Evolutionary conservation across 1,284 basidiomycete genomes (phyloP), one percentile per base, ranked within the genome.

Genomic region (Tremellales sp.): DNA sequence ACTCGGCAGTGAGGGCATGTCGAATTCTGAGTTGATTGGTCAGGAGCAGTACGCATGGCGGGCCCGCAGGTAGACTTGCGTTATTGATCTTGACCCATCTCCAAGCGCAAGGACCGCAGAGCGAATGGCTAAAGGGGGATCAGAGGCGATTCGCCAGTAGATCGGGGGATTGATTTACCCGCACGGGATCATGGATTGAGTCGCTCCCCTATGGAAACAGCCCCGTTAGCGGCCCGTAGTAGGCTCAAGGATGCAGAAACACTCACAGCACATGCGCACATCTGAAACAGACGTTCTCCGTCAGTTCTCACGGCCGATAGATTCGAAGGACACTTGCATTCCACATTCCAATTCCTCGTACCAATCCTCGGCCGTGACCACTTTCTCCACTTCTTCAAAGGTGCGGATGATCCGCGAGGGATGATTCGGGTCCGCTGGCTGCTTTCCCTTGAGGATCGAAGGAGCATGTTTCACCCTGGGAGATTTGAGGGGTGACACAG

Each of bases 341-440:
- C 60, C 57, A 47, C 64, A 66, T 36, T 66, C 64, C 31, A 66
- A 42, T 39, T 66, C 64, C 21, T 64, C 62, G 45, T 64, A 66
- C 58, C 60, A 62, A 33, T 60, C 60, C 36, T 66, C 64, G 16
- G 48, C 45, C 9, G 48, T 50, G 25, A 65, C 50, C 4, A 40
- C 38, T 28, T 50, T 57, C 9, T 54, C 48, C 12, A 60, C 55
- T 48, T 66, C 64, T 31, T 66, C 56, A 39, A 63, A 64, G 2
- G 64, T 63, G n/a, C 57, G 31, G 14, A 64, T 62, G n/a, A 63
- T 43, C 16, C 63, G 26, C 6, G 60, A 39, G 7, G 37, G 37
- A n/a, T n/a, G n/a, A 25, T 39, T 39, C 24, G 24, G 37, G 27
- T 39, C 22, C 24, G 37, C 22, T 18, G 19, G 13, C 21, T 8